Evolutionary conservation across 2,329 filamentous ascomycete species (phyloP).

Genomic region (Calonectria pseudoturangicola): DNA sequence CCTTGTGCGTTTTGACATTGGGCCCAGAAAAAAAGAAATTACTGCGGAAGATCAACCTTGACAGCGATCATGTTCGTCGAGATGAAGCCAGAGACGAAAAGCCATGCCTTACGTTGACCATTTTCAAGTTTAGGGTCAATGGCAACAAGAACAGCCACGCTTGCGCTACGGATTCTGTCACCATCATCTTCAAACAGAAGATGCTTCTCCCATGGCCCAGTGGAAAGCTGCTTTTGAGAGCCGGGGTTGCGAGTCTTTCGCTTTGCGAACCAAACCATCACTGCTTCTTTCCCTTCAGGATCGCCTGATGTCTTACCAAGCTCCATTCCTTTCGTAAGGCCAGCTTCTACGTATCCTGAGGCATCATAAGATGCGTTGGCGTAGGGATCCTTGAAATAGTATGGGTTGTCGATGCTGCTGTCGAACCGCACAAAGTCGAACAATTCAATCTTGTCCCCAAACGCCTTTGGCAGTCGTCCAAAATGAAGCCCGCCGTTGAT

Average conservation of each 20-base stretch:
- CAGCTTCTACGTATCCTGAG: slow-evolving; percentile 72
- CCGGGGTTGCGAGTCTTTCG: slow-evolving; percentile 31
- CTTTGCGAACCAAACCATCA: slow-evolving; percentile 65
- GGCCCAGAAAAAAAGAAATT: too few species aligned
- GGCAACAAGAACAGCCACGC: slow-evolving; percentile 71
- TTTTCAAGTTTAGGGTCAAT: slow-evolving; percentile 67
- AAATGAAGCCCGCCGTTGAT: slow-evolving; percentile 69
- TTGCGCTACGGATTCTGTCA: slow-evolving; percentile 67
- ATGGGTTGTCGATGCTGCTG: slow-evolving; percentile 73
- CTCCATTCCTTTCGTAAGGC: slow-evolving; percentile 64
- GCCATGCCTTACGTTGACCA: slow-evolving; percentile 70
- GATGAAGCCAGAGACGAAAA: slow-evolving; percentile 75
- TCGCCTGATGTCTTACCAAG: slow-evolving; percentile 58
- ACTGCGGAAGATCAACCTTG: slow-evolving; percentile 64
- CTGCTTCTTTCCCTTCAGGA: slow-evolving; percentile 62
- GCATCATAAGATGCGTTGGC: slow-evolving; percentile 64
- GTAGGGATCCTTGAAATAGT: slow-evolving; percentile 74
- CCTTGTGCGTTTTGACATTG: too few species aligned
- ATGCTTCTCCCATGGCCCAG: slow-evolving; percentile 63
- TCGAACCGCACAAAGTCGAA: slow-evolving; percentile 65
- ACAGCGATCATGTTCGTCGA: slow-evolving; percentile 69
- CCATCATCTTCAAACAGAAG: slow-evolving; percentile 76
- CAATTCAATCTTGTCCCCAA: slow-evolving; percentile 55
- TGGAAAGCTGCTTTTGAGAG: slow-evolving; percentile 28
- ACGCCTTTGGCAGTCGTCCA: slow-evolving; percentile 52